Evolutionary conservation across 1,284 basidiomycete genomes (phyloP).

Genomic region (Pholiota adiposa): DNA sequence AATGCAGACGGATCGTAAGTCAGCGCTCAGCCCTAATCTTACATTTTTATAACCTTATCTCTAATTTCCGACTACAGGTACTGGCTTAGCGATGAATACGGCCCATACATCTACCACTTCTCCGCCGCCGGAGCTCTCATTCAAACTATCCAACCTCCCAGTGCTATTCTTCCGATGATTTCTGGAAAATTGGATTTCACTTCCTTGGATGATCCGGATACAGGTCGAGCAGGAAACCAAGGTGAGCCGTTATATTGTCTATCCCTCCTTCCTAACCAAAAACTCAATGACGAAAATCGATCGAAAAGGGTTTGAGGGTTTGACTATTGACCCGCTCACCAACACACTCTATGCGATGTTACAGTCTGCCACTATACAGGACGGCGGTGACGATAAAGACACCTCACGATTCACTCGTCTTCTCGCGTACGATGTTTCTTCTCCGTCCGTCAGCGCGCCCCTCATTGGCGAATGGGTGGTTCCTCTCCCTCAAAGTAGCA

Average conservation of each 20-base stretch:
- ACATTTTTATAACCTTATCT: background rate
- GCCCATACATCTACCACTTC: conserved; percentile 69
- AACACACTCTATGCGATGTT: conserved; percentile 64
- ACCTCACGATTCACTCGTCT: conserved; percentile 60
- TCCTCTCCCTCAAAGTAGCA: conserved; percentile 56
- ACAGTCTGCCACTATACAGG: conserved; percentile 69
- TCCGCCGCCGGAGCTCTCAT: conserved; percentile 45
- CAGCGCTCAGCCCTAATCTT: background rate
- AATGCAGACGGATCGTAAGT: conserved; percentile 60
- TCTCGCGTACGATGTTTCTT: conserved; percentile 55
- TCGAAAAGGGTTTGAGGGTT: conserved; percentile 61
- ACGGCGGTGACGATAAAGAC: conserved; percentile 54
- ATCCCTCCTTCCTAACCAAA: conserved; percentile 60
- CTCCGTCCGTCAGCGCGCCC: conserved; percentile 32
- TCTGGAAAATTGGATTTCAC: conserved; percentile 62
- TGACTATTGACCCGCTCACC: conserved; percentile 56
- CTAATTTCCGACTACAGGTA: conserved; percentile 42
- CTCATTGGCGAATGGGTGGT: conserved; percentile 69
- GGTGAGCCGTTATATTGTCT: conserved; percentile 39
- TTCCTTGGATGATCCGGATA: conserved; percentile 52
- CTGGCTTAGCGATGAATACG: conserved; percentile 72
- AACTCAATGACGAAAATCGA: conserved; percentile 23
- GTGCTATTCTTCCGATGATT: conserved; percentile 48
- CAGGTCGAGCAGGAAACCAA: conserved; percentile 47
- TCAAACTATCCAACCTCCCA: conserved; percentile 64